Evolutionary conservation across 1,284 basidiomycete species (phyloP), one percentile per base, ranked within the genome.

Genomic region (Pisolithus thermaeus): DNA sequence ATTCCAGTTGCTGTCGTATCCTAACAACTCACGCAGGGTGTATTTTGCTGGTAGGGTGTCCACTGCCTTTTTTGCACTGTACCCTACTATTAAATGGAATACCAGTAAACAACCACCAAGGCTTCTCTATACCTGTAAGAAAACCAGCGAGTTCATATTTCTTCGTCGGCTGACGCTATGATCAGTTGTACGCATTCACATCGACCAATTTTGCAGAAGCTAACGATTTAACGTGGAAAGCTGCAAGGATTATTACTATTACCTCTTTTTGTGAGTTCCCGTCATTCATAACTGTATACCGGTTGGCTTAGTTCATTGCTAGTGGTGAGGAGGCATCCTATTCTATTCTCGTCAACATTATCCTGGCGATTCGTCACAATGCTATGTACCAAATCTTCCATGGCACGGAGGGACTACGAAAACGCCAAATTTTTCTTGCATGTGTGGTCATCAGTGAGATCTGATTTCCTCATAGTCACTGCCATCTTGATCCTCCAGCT

Each of bases 171-270:
- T 38, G 9, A 38, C 20, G 37, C 18, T n/a, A 38, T 38, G 18
- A 20, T 38, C 9, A 61, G 61, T 53, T 62, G 61, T 61, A 51
- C 36, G 59, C 52, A 35, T 45, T n/a, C 9, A 4, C 18, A 25
- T 4, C n/a, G 23, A n/a, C 14, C 18, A 9, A 5, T 28, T 9
- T 30, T 18, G 8, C 3, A 35, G 28, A 35, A 1, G 12, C 43
- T 45, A 14, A 16, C 20, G 7, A 7, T 41, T 46, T 18, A 1
- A 14, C 22, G 4, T 14, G 12, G 28, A 11, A 12, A 61, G 60
- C 28, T 61, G 60, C 53, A 63, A 52, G 53, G 2, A 27, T 30
- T 64, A 61, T 52, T 58, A 58, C 39, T 58, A 56, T 37, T 61
- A 60, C 11, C 4, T 35, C 3, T 58, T 51, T 46, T 43, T 63